Percentiles rank a stretch among this genome's conserved stretches.
Conservation (phyloP, 371 early-diverging fungal species). For the Mucor irregularis region DNA sequence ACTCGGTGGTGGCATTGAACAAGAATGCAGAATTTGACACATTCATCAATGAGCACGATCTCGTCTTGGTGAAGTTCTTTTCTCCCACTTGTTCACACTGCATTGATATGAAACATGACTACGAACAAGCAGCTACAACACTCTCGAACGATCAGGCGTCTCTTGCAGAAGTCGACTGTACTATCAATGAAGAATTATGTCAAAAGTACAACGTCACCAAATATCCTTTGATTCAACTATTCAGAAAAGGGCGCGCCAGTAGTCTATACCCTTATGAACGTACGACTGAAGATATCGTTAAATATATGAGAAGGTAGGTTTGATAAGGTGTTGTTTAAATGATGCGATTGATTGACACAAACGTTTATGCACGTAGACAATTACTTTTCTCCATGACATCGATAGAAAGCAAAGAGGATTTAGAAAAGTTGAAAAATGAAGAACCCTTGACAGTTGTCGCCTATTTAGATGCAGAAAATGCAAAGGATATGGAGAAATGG, state of each 20-base stretch:
- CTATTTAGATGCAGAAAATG: constrained; percentile 59
- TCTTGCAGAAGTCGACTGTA: constrained; percentile 95
- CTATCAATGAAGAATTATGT: constrained; percentile 77
- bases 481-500: constrained; percentile 54
- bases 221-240: constrained; percentile 53
- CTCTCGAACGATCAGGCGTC: constrained; percentile 58
- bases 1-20: too few species aligned
- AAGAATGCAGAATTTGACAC: constrained; percentile 55
- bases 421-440: constrained; percentile 68
- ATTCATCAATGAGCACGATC: constrained; percentile 57
- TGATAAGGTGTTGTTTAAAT: too few species aligned
- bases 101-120: constrained; percentile 78
- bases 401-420: constrained; percentile 15
- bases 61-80: constrained; percentile 90
- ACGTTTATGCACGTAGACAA: too few species aligned
- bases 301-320: constrained; percentile 78
- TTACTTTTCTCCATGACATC: too few species aligned
- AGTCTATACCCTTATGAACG: constrained; percentile 70
- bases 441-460: constrained; percentile 87
- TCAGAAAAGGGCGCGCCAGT: constrained; percentile 17
- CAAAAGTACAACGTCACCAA: constrained; percentile 74
- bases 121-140: constrained; percentile 76
- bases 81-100: constrained; percentile 95
- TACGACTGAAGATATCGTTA: constrained; percentile 71
- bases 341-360: too few species aligned